Conservation (phyloP, 257 asterid species). For the Plantago ovata region DNA sequence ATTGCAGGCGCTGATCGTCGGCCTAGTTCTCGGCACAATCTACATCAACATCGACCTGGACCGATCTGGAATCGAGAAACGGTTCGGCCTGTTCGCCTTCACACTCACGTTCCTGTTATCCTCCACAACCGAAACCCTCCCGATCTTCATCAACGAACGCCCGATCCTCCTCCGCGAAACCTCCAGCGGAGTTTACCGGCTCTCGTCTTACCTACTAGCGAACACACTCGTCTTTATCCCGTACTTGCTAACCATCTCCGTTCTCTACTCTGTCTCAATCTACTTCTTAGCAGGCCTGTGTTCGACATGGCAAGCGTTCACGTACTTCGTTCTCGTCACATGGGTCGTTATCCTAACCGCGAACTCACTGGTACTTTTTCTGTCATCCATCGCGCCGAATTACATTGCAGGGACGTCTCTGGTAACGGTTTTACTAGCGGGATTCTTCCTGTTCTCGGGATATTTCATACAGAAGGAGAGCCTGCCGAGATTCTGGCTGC, state of each 20-base stretch:
- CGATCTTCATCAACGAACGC: constrained; percentile 83
- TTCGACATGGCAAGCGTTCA: constrained; percentile 62
- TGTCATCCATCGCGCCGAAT: constrained; percentile 78
- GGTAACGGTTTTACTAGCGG: constrained; percentile 63
- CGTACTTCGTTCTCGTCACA: constrained; percentile 61
- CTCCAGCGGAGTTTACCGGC: constrained; percentile 84
- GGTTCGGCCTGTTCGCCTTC: constrained; percentile 85
- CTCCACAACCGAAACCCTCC: constrained; percentile 88
- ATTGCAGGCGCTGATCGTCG: constrained; percentile 83
- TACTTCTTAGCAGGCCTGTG: constrained; percentile 87
- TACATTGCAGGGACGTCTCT: constrained; percentile 84
- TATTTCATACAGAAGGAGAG: constrained; percentile 72
- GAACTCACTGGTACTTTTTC: constrained; percentile 72
- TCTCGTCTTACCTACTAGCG: constrained; percentile 74
- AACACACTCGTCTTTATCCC: constrained; percentile 91
- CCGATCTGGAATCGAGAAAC: constrained; percentile 69
- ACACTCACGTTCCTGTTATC: constrained; percentile 91
- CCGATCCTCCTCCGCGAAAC: constrained; percentile 81
- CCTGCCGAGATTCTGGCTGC: constrained; percentile 66
- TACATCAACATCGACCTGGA: constrained; percentile 67
- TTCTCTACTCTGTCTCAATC: constrained; percentile 57
- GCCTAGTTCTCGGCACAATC: constrained; percentile 77
- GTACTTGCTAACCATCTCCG: constrained; percentile 57
- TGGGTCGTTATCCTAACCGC: constrained; percentile 86
- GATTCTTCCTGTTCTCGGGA: constrained; percentile 91